phyloP scores from a whole-genome alignment of 306 rosid species.

The Lathyrus oleraceus region DNA sequence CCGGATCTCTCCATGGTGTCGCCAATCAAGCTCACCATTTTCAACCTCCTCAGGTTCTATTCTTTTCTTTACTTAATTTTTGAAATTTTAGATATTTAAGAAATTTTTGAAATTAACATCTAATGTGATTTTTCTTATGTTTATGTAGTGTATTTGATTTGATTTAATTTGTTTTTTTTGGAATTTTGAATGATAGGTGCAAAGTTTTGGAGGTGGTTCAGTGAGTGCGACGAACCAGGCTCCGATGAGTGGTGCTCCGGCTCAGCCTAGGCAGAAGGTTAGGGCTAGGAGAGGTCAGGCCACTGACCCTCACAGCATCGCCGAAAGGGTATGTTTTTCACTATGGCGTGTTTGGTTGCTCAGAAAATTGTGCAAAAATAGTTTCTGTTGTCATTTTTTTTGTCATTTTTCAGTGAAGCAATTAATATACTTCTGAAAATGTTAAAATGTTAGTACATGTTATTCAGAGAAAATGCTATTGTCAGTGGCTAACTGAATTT shows the following conservation, averaged over 20 bases:
- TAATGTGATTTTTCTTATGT: background rate
- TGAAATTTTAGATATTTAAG: background rate
- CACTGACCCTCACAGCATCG: conserved; percentile 98
- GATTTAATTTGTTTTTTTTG: background rate
- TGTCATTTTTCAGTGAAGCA: conserved; percentile 34
- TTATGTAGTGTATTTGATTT: background rate
- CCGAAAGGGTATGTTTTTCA: conserved; percentile 64
- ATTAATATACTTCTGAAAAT: background rate
- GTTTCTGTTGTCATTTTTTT: conserved; percentile 34
- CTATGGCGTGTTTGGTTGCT: background rate
- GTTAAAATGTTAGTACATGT: background rate
- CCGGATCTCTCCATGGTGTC: conserved; percentile 55
- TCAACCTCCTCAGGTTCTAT: conserved; percentile 58
- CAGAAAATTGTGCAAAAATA: conserved; percentile 29
- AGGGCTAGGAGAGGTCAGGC: conserved; percentile 98
- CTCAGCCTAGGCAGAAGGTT: conserved; percentile 84
- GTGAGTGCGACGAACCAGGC: conserved; percentile 48
- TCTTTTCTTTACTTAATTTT: background rate
- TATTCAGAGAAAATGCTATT: background rate
- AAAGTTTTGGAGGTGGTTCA: conserved; percentile 52
- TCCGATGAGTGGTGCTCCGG: conserved; percentile 52
- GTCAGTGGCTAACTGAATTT: conserved; percentile 18
- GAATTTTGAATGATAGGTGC: conserved; percentile 36
- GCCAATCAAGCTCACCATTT: conserved; percentile 58
- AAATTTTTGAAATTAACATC: background rate